A percentile compares a stretch with the other conserved stretches of the same genome.
Conservation (phyloP, 805 yeast genomes). For the Nakazawaea ambrosiae region DNA sequence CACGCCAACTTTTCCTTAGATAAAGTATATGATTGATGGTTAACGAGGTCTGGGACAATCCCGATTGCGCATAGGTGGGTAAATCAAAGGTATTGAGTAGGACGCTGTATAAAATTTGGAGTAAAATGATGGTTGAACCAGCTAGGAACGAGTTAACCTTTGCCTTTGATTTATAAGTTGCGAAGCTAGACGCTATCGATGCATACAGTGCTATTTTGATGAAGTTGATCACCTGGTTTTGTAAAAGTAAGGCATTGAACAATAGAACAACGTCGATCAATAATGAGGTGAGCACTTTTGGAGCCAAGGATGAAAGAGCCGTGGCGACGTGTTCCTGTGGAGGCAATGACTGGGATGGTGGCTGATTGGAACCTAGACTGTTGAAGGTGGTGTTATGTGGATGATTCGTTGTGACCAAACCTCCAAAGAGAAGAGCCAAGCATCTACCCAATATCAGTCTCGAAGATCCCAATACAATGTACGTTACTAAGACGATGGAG, state of each 20-base stretch:
- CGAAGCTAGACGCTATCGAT: conserved; percentile 25
- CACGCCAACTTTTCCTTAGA: conserved; percentile 7
- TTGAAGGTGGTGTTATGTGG: conserved; percentile 1
- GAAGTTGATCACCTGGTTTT: conserved; percentile 6
- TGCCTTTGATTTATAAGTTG: conserved; percentile 22
- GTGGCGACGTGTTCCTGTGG: not conserved
- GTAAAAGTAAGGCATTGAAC: not conserved
- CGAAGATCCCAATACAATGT: conserved; percentile 11
- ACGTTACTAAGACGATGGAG: conserved; percentile 8
- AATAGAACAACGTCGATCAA: conserved; percentile 1
- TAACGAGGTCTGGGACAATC: not conserved
- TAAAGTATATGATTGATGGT: conserved; percentile 9
- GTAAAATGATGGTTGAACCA: not conserved
- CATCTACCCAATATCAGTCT: conserved; percentile 11
- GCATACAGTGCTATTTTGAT: conserved; percentile 26
- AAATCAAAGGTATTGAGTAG: conserved; percentile 3
- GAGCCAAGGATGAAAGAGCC: not conserved
- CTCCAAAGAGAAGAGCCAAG: conserved; percentile 9
- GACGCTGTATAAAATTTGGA: conserved; percentile 1
- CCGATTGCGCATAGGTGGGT: not conserved
- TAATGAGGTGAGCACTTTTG: conserved; percentile 1
- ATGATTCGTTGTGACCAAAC: conserved; percentile 1
- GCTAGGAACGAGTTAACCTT: conserved; percentile 23
- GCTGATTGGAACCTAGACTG: not conserved
- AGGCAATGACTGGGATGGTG: not conserved